A percentile compares a stretch with the other conserved stretches of the same genome.
phyloP scores from a whole-genome alignment of 441 rosid species.

The Pelargonium myrrhifolium region DNA sequence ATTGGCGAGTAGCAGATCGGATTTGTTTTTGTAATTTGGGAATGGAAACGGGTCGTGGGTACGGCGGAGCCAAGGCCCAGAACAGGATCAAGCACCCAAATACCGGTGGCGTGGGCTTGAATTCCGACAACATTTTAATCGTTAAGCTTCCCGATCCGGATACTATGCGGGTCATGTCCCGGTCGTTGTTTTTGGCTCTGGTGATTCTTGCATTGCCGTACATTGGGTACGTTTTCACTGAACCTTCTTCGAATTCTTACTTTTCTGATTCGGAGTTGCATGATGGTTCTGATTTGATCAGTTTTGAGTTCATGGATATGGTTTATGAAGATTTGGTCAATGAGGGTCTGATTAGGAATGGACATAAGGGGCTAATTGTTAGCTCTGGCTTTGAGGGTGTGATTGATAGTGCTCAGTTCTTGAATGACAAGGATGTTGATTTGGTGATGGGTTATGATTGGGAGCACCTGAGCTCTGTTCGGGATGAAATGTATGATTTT shows the following conservation, averaged over 20 bases:
- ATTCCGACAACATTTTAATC: constrained; percentile 28
- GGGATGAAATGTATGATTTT: constrained; percentile 28
- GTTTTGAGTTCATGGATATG: constrained; percentile 26
- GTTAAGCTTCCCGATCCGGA: constrained; percentile 36
- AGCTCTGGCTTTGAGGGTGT: constrained; percentile 20
- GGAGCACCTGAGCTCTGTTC: constrained; percentile 13
- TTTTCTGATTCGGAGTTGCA: constrained; percentile 6
- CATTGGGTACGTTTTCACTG: constrained; percentile 24
- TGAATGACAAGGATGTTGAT: constrained; percentile 26
- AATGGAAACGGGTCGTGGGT: constrained; percentile 26
- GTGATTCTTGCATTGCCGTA: constrained; percentile 33
- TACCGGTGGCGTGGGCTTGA: constrained; percentile 16
- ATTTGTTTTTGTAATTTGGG: not conserved
- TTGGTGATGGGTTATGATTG: constrained; percentile 25
- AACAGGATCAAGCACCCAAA: constrained; percentile 17
- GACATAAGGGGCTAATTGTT: constrained; percentile 31
- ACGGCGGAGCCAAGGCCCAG: constrained; percentile 14
- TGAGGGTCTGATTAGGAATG: constrained; percentile 35
- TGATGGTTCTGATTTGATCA: constrained; percentile 17
- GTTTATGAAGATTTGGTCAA: constrained; percentile 28
- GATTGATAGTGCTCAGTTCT: constrained; percentile 17
- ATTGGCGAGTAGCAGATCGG: too few species aligned
- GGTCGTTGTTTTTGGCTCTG: constrained; percentile 34
- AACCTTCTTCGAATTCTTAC: constrained; percentile 12
- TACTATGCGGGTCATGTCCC: constrained; percentile 32